phyloP scores from a whole-genome alignment of 345 rosid genomes.

The Rhodamnia argentea region DNA sequence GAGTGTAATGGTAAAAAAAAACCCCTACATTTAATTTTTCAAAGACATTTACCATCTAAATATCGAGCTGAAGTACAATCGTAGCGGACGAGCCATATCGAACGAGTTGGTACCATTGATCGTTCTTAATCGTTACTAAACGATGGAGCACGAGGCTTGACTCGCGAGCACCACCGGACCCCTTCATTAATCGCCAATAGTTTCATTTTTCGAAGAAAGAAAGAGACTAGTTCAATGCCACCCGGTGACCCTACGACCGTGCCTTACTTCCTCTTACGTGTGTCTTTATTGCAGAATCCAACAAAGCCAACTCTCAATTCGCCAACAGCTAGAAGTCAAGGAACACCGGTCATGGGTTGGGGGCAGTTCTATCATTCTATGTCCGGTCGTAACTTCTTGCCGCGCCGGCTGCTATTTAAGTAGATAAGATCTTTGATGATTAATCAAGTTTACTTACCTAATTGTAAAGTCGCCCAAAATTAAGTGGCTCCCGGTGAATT shows the following conservation, averaged over 20 bases:
- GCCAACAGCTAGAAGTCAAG: not conserved
- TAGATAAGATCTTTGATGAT: no score
- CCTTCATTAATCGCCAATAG: not conserved
- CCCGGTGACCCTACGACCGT: not conserved
- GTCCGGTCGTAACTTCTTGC: no score
- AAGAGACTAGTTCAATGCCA: not conserved
- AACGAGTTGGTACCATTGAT: not conserved
- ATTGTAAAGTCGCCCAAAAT: no score
- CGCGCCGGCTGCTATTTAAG: no score
- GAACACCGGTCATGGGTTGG: no score
- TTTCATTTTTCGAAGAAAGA: not conserved
- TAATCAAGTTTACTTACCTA: no score
- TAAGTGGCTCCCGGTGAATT: no score
- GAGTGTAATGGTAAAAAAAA: not conserved
- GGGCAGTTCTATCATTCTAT: no score
- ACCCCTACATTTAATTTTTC: not conserved
- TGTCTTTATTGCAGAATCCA: not conserved
- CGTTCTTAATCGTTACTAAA: not conserved
- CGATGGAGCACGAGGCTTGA: not conserved
- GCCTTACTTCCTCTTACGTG: not conserved
- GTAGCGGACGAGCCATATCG: not conserved
- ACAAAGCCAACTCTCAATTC: not conserved
- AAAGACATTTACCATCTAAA: not conserved
- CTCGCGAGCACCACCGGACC: not conserved
- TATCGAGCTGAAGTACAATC: not conserved